Evolutionary conservation across 75 land plant genomes (phyloP).

Genomic region (Sequoiadendron giganteum): DNA sequence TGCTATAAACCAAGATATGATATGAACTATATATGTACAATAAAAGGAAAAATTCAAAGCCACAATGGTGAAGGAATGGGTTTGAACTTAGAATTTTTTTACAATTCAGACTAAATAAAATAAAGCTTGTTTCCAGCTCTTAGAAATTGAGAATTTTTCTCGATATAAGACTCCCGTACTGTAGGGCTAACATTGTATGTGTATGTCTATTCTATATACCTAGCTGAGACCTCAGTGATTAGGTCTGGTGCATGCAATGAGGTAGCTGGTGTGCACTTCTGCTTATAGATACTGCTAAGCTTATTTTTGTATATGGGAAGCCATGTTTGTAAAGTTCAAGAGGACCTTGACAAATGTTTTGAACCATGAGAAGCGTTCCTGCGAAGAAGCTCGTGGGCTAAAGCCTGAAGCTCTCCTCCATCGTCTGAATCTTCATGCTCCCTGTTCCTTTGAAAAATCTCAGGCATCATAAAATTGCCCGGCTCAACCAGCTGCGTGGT

Average conservation of each 20-base stretch:
- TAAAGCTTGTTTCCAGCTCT: neutral
- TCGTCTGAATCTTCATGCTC: neutral
- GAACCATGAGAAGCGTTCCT: constrained; percentile 17
- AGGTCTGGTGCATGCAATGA: too few species aligned
- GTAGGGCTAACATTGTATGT: neutral
- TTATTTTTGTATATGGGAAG: neutral
- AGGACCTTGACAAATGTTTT: neutral
- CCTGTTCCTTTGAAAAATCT: constrained; percentile 1
- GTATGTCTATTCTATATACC: neutral
- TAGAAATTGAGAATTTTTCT: neutral
- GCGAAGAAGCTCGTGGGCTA: constrained; percentile 57
- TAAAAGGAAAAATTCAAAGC: neutral
- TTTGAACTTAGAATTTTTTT: neutral
- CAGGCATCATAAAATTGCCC: neutral
- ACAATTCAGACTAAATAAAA: neutral
- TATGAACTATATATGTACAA: neutral
- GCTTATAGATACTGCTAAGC: neutral
- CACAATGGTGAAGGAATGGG: neutral
- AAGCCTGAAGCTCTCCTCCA: constrained; percentile 38
- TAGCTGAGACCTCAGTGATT: neutral
- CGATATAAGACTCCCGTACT: neutral
- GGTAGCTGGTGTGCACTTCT: too few species aligned
- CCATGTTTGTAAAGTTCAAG: neutral
- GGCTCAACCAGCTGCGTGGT: neutral
- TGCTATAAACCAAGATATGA: neutral